Evolutionary conservation across 495 filamentous ascomycete species (phyloP).

Genomic region (Aspergillus coremiiformis): DNA sequence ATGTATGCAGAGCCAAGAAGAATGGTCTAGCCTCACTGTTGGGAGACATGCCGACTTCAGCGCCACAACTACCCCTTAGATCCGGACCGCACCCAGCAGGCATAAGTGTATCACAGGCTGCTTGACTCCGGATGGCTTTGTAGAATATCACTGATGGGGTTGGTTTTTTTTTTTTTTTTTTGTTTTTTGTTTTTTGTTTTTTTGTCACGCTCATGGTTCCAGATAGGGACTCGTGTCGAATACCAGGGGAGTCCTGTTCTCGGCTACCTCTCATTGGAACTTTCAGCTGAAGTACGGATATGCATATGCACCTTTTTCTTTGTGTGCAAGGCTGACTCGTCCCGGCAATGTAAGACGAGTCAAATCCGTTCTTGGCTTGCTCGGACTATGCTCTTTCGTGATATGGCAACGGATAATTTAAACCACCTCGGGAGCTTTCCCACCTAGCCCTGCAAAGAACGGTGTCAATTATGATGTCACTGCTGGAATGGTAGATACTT

Average conservation of each 20-base stretch:
- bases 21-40: background rate
- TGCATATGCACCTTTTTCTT: background rate
- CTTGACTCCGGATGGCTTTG: background rate
- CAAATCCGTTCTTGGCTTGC: background rate
- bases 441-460: background rate
- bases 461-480: conserved; percentile 3
- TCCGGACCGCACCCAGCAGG: background rate
- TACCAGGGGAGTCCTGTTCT: background rate
- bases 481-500: background rate
- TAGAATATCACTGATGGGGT: too few relatives aligned
- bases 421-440: background rate
- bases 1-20: background rate
- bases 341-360: background rate
- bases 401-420: background rate
- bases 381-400: background rate
- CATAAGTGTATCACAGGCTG: background rate
- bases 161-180: too few relatives aligned
- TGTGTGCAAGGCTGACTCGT: background rate
- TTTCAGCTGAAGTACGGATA: background rate
- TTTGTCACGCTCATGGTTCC: background rate
- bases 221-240: background rate
- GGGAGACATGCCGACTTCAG: background rate
- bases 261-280: background rate
- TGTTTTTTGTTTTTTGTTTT: background rate
- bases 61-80: background rate